A percentile compares a stretch with the other conserved stretches of the same genome.
These are phyloP conservation scores for Podaxis mareebaensis DNA, from an alignment of 768 basidiomycete species.

Conservation along the genomic window DNA sequence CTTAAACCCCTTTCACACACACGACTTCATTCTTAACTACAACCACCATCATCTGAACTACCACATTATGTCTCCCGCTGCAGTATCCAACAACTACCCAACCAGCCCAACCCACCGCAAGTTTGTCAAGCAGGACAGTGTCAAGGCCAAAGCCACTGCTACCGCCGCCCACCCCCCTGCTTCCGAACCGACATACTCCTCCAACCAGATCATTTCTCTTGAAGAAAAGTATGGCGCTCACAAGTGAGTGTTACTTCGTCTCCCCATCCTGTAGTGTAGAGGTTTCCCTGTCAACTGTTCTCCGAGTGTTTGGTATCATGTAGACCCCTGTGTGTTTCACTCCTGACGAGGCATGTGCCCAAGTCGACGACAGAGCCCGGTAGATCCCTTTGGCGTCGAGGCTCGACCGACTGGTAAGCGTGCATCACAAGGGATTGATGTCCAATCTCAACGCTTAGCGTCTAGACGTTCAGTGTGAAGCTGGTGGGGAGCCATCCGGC, in stretches of 20 bases:
- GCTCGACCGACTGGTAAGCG: slow-evolving; percentile 11
- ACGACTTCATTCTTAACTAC: slow-evolving; percentile 5
- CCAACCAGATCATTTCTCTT: slow-evolving; percentile 61
- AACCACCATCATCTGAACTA: slow-evolving; percentile 1
- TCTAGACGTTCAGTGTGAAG: slow-evolving; percentile 12
- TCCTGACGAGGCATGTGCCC: neutral
- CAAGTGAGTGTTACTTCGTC: slow-evolving; percentile 61
- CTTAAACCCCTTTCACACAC: slow-evolving; percentile 4
- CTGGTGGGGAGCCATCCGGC: neutral
- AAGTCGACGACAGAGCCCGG: slow-evolving; percentile 2
- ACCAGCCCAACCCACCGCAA: slow-evolving; percentile 12
- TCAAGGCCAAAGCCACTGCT: slow-evolving; percentile 15
- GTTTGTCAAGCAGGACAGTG: slow-evolving; percentile 14
- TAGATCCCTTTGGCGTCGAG: neutral
- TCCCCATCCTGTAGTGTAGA: neutral
- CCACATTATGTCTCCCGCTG: slow-evolving; percentile 13
- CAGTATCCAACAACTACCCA: neutral
- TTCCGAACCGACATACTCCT: slow-evolving; percentile 6
- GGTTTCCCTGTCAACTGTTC: neutral
- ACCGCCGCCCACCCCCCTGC: slow-evolving; percentile 8
- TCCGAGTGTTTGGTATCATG: neutral
- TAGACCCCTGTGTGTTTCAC: slow-evolving; percentile 9
- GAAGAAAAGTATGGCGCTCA: slow-evolving; percentile 86
- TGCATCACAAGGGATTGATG: neutral
- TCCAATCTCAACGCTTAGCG: neutral